A percentile compares a stretch with the other conserved stretches of the same genome.
phyloP scores from a whole-genome alignment of 495 filamentous ascomycete species.

The Cudoniella acicularis region DNA sequence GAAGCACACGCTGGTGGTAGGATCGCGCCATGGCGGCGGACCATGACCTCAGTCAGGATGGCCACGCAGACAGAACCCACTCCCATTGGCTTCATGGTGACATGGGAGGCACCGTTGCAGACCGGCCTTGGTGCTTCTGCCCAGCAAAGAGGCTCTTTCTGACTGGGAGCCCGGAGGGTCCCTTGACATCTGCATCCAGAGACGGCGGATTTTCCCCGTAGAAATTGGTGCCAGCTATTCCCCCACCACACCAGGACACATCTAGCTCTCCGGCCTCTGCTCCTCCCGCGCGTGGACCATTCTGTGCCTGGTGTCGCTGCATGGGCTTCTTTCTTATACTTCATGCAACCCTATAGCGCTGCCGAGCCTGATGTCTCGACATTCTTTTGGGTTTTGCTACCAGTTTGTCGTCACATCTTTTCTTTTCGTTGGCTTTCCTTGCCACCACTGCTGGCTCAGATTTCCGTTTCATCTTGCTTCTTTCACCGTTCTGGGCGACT shows the following conservation, averaged over 20 bases:
- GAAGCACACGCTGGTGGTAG: slow-evolving; percentile 1
- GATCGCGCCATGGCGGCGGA: not conserved
- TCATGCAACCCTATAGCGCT: slow-evolving; percentile 22
- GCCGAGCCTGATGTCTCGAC: slow-evolving; percentile 16
- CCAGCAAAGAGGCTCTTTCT: slow-evolving; percentile 11
- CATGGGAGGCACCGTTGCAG: not conserved
- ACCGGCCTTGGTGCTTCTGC: not conserved
- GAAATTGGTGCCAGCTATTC: not conserved
- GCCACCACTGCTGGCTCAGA: slow-evolving; percentile 28
- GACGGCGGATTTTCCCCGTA: not conserved
- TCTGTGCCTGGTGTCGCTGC: slow-evolving; percentile 13
- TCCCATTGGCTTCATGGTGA: not conserved
- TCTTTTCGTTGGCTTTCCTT: slow-evolving; percentile 20
- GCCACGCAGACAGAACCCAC: not conserved
- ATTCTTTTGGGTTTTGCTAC: slow-evolving; percentile 22
- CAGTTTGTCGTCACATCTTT: slow-evolving; percentile 20
- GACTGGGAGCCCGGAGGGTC: not conserved
- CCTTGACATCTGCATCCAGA: slow-evolving; percentile 14
- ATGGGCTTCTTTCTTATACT: slow-evolving; percentile 25
- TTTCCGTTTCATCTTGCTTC: slow-evolving; percentile 21
- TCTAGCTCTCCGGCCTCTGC: slow-evolving; percentile 16
- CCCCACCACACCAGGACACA: slow-evolving; percentile 15
- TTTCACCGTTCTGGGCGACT: slow-evolving; percentile 25
- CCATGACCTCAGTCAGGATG: slow-evolving; percentile 3
- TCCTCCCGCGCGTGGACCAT: slow-evolving; percentile 19